These are phyloP conservation scores for Friedmanniomyces endolithicus DNA, from an alignment of 495 filamentous ascomycete genomes.

Conservation along the genomic window DNA sequence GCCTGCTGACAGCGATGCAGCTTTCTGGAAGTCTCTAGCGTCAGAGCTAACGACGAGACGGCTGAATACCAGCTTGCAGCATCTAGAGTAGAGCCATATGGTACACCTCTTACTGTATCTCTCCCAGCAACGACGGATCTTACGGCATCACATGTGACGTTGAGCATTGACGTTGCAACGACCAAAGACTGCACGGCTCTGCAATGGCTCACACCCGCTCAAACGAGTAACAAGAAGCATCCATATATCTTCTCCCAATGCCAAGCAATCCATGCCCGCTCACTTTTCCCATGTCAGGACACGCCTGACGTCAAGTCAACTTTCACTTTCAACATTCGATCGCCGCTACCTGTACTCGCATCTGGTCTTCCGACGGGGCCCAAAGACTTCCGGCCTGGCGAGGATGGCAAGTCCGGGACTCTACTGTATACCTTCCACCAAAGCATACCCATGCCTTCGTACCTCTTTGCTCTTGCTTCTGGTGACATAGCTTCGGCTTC, in stretches of 20 bases:
- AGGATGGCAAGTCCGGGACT: constrained; percentile 36
- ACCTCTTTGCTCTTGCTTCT: constrained; percentile 83
- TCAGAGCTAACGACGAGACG: constrained; percentile 49
- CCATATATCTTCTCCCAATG: constrained; percentile 98
- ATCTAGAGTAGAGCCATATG: constrained; percentile 58
- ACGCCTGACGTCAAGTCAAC: constrained; percentile 91
- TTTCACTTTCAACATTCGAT: constrained; percentile 75
- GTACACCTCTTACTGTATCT: constrained; percentile 62
- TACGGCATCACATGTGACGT: not conserved
- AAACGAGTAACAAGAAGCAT: constrained; percentile 84
- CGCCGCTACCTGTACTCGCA: constrained; percentile 75
- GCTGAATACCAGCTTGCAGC: constrained; percentile 54
- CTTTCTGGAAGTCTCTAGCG: constrained; percentile 53
- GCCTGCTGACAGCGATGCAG: constrained; percentile 23
- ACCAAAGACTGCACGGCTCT: constrained; percentile 81
- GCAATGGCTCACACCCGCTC: constrained; percentile 82
- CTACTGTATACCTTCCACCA: constrained; percentile 74
- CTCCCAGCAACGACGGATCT: constrained; percentile 33
- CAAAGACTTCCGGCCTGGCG: constrained; percentile 35
- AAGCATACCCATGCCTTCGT: constrained; percentile 82
- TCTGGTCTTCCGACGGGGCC: constrained; percentile 61
- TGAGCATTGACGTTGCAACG: constrained; percentile 35
- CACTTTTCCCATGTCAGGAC: constrained; percentile 92
- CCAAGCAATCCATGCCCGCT: constrained; percentile 88
- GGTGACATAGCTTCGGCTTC: constrained; percentile 73